Percentiles rank a stretch among this genome's conserved stretches.
These are phyloP conservation scores for Cucumis cinereus DNA, from an alignment of 306 rosid genomes.

Conservation along the genomic window DNA sequence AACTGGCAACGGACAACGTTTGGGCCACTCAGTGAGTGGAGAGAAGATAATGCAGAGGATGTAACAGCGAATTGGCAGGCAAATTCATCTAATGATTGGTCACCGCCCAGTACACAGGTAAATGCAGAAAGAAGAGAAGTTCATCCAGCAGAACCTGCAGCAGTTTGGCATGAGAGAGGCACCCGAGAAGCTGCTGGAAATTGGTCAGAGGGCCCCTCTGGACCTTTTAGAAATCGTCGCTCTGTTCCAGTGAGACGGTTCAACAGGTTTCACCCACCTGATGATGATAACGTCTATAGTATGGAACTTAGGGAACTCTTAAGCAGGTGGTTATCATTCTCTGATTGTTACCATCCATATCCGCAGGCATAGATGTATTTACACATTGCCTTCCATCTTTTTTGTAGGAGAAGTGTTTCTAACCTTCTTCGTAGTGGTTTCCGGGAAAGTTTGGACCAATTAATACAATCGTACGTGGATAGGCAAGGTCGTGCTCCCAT, in stretches of 20 bases:
- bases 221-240: conserved; percentile 60
- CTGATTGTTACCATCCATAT: not conserved
- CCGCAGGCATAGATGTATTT: not conserved
- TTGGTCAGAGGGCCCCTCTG: conserved; percentile 83
- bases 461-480: conserved; percentile 91
- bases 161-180: conserved; percentile 55
- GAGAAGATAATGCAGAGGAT: conserved; percentile 42
- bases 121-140: conserved; percentile 49
- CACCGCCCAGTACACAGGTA: conserved; percentile 39
- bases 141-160: conserved; percentile 42
- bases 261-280: conserved; percentile 91
- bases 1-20: conserved; percentile 57
- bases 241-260: conserved; percentile 62
- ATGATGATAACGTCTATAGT: conserved; percentile 93
- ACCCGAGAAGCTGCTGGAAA: conserved; percentile 59
- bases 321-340: conserved; percentile 58
- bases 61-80: conserved; percentile 30
- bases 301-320: conserved; percentile 99
- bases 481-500: conserved; percentile 91
- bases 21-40: conserved; percentile 48
- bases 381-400: conserved; percentile 1
- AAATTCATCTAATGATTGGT: conserved; percentile 51
- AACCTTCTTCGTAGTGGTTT: conserved; percentile 99
- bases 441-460: conserved; percentile 96
- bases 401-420: conserved; percentile 94